Evolutionary conservation across 1,284 basidiomycete genomes (phyloP), one percentile per base, ranked within the genome.

Genomic region (Moesziomyces parantarcticus): DNA sequence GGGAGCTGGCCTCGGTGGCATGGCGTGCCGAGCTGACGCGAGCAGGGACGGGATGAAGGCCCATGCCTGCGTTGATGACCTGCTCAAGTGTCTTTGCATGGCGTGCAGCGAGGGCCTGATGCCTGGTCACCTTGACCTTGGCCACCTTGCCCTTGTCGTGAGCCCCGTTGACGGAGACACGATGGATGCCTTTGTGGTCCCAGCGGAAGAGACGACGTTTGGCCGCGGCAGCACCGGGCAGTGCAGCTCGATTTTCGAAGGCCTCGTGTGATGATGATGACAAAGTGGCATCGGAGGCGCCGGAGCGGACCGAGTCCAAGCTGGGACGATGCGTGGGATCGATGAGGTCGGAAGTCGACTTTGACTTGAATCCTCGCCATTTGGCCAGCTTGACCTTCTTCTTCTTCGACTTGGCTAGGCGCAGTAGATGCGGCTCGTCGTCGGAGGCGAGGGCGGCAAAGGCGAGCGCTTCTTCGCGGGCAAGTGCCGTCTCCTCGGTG

Each of bases 11-110:
- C 10, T 22, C 14, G 5, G 11, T 23, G 3, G 8, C 16, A 26
- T 58, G 45, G 4, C 23, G n/a, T 1, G 66, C 34, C 1, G 66
- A 68, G 40, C 56, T 58, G 29, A 50, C 29, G 18, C 69, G 65
- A 23, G 58, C 46, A 29, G 52, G 53, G 21, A 67, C 40, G 20
- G 65, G 73, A 50, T 73, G 61, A 14, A 76, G 57, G 2, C 74
- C 74, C 61, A 66, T 68, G 5, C 74, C 73, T 10, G 76, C 77
- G 32, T 73, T 79, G 60, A 79, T 77, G 57, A 79, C 73, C 47
- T 77, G 72, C 41, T 79, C 77, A 16, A 79, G 67, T 4, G 67
- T 68, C 50, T 69, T 73, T n/a, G 77, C 77, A 52, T 79, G 77
- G n/a, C 77, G 51, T 18, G 72, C 73, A n/a, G 76, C 75, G 1